Conservation (phyloP, 768 basidiomycete genomes). For the Tulasnella sp. region DNA sequence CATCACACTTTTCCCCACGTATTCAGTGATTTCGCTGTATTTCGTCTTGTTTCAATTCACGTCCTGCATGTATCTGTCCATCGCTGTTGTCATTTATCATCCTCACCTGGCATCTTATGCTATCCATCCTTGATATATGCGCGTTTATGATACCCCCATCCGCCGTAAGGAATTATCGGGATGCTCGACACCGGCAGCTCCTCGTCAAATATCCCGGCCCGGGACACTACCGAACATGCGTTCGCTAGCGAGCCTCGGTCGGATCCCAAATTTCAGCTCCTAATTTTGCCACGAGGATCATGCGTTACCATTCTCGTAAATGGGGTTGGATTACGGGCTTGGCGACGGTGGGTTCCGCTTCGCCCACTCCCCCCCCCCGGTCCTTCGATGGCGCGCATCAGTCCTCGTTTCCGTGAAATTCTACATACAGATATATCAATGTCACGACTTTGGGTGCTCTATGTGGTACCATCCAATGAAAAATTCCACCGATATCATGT, state of each 20-base stretch:
- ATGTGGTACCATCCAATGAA: too few relatives aligned
- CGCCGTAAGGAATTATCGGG: not conserved
- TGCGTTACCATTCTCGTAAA: too few relatives aligned
- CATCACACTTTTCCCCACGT: not conserved
- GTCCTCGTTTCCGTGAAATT: too few relatives aligned
- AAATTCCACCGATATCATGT: too few relatives aligned
- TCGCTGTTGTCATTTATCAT: slow-evolving; percentile 8
- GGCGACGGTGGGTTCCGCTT: too few relatives aligned
- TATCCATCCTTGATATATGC: not conserved
- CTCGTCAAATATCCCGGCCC: not conserved
- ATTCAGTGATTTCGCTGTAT: not conserved
- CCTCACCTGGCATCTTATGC: not conserved
- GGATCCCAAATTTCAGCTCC: not conserved
- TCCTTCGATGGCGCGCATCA: too few relatives aligned
- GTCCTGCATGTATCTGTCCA: not conserved
- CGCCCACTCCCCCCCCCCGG: too few relatives aligned
- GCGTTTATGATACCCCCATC: not conserved
- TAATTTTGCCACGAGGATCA: not conserved
- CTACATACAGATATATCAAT: too few relatives aligned
- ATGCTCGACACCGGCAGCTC: not conserved
- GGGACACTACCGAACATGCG: not conserved
- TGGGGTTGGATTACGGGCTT: too few relatives aligned
- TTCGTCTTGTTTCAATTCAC: not conserved
- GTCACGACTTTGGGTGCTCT: too few relatives aligned
- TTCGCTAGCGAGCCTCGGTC: not conserved